These are phyloP conservation scores for Prunus fruticosa DNA, from an alignment of 306 rosid genomes.

Conservation along the genomic window DNA sequence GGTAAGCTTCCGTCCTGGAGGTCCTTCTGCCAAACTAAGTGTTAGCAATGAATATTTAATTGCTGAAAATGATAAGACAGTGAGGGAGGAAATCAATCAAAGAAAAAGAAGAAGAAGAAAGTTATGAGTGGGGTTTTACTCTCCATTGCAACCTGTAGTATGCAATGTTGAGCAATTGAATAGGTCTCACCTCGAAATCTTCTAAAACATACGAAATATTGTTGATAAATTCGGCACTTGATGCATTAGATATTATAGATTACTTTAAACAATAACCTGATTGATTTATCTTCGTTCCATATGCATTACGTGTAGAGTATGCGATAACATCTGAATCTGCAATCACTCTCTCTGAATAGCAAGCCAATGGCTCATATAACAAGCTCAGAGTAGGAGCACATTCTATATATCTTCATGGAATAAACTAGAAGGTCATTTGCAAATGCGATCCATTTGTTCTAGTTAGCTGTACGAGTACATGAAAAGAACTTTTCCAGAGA, in stretches of 20 bases:
- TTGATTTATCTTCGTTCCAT: background rate
- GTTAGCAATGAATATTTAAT: constrained; percentile 8
- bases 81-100: background rate
- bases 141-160: background rate
- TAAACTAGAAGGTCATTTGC: background rate
- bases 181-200: background rate
- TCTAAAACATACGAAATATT: background rate
- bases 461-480: background rate
- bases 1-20: constrained; percentile 52
- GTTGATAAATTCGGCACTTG: background rate
- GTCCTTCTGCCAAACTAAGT: constrained; percentile 43
- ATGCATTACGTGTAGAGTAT: too few relatives aligned
- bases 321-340: background rate
- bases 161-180: background rate
- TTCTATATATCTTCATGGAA: background rate
- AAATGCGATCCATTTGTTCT: background rate
- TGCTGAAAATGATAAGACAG: background rate
- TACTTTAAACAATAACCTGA: background rate
- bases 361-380: background rate
- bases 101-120: background rate
- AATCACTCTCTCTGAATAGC: background rate
- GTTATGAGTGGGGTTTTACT: background rate
- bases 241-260: background rate
- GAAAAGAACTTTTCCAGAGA: constrained; percentile 62
- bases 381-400: background rate